These are phyloP conservation scores for Magnolia sinica DNA, from an alignment of 164 flowering plant genomes.

Conservation along the genomic window DNA sequence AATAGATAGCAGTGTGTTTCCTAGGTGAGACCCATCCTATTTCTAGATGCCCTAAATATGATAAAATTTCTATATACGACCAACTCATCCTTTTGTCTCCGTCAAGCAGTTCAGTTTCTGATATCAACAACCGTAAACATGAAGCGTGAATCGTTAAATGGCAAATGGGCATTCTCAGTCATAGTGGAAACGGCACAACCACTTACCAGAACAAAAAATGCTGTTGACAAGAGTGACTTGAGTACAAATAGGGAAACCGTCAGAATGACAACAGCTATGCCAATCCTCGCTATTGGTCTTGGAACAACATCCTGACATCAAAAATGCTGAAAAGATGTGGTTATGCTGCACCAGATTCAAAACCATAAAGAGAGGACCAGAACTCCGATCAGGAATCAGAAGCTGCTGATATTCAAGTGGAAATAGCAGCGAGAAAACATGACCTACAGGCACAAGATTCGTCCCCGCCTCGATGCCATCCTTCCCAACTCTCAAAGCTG, in stretches of 20 bases:
- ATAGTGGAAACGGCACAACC: background rate
- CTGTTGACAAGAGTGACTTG: slow-evolving; percentile 81
- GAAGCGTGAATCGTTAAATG: background rate
- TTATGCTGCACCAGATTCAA: background rate
- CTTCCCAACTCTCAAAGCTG: slow-evolving; percentile 69
- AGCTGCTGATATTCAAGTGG: background rate
- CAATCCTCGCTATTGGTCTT: slow-evolving; percentile 74
- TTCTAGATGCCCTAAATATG: no score
- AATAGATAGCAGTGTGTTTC: no score
- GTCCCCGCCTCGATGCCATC: slow-evolving; percentile 94
- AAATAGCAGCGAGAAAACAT: background rate
- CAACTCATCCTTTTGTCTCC: background rate
- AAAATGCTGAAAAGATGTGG: slow-evolving; percentile 8
- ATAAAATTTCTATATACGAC: background rate
- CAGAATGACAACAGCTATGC: slow-evolving; percentile 45
- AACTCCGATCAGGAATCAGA: background rate
- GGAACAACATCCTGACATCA: slow-evolving; percentile 64
- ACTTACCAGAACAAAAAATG: slow-evolving; percentile 79
- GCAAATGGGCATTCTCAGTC: background rate
- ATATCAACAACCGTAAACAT: background rate
- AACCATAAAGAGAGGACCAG: background rate
- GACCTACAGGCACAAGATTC: slow-evolving; percentile 78
- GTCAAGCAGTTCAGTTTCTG: background rate
- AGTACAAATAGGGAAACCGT: slow-evolving; percentile 55
- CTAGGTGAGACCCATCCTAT: no score